Evolutionary conservation across 1,284 basidiomycete species (phyloP), one percentile per base, ranked within the genome.

Genomic region (Pulveroboletus sp.): DNA sequence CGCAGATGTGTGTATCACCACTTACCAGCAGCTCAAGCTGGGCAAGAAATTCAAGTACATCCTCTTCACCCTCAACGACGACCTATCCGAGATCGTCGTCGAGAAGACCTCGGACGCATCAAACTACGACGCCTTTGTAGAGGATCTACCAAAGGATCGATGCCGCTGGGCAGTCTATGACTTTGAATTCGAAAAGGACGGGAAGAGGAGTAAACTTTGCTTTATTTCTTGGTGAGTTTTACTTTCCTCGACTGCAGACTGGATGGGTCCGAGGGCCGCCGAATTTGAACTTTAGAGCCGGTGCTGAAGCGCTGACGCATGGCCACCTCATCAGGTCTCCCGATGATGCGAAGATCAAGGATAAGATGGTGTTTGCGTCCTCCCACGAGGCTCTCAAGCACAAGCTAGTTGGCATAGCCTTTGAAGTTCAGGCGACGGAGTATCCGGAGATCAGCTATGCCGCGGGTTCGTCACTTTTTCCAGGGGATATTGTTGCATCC

Each of bases 311-410:
- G 43, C 46, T 62, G 31, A 62, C 43, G 40, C 28, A 24, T 15
- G 36, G 15, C 43, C 29, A 33, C 49, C 8, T 25, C 48, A 28
- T 42, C 65, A 97, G 95, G 95, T 85, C 89, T 28, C 96, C 96
- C 62, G 94, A 97, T 72, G 79, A 80, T 50, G 86, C 94, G 49
- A 91, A 86, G 77, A 83, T 97, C 77, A 96, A 92, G 79, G 81
- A 87, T 72, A 98, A 97, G 89, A 98, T 99, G 95, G 69, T 98
- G 66, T 92, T 86, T 77, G 91, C 96, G 18, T 90, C 94, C 22
- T 98, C 96, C 63, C 91, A 89, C 74, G 92, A 95, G 51, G 91
- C 89, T 12, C 77, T 99, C 62, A 85, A 86, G 70, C 85, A 83
- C 58, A 74, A 83, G 45, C 80, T 97, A 62, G 78, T 82, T 24